A percentile compares a stretch with the other conserved stretches of the same genome.
Conservation (phyloP, 2,329 filamentous ascomycete species). For the Drechslerella coelobrocha region DNA sequence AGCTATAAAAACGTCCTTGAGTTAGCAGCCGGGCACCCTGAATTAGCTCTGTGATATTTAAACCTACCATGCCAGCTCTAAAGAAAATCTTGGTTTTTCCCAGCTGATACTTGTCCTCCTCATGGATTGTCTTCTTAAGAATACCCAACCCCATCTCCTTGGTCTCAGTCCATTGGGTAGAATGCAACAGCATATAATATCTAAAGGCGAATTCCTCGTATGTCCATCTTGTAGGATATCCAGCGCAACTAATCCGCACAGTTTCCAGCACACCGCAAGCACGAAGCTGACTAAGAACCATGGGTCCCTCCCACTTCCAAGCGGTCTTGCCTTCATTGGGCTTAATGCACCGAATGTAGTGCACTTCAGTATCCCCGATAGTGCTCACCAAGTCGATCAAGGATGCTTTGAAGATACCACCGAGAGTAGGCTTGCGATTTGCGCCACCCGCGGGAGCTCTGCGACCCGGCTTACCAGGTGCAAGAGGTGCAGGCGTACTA, state of each 20-base stretch:
- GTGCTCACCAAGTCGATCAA: constrained; percentile 97
- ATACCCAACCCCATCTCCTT: constrained; percentile 93
- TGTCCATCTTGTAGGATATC: constrained; percentile 97
- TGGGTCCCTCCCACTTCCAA: constrained; percentile 98
- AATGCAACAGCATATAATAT: constrained; percentile 97
- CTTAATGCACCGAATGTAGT: constrained; percentile 99
- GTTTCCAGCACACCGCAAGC: constrained; percentile 99
- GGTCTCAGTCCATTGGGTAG: constrained; percentile 83
- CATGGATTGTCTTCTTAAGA: constrained; percentile 75
- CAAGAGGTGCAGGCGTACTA: constrained; percentile 70
- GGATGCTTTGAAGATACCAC: constrained; percentile 98
- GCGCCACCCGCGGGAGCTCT: constrained; percentile 84
- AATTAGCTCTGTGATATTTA: constrained; percentile 8
- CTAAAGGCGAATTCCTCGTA: constrained; percentile 97
- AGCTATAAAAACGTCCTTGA: constrained; percentile 60
- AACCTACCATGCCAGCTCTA: constrained; percentile 81
- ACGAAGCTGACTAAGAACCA: constrained; percentile 95
- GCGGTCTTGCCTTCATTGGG: constrained; percentile 95
- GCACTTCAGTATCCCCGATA: constrained; percentile 96
- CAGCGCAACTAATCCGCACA: constrained; percentile 94
- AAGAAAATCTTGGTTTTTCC: constrained; percentile 99
- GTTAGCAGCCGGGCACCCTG: constrained; percentile 11
- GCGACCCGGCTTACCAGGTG: constrained; percentile 75
- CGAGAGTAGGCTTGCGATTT: constrained; percentile 93
- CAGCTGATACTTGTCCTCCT: constrained; percentile 88